Evolutionary conservation across 2,329 filamentous ascomycete species (phyloP).

Genomic region (Knufia fluminis): DNA sequence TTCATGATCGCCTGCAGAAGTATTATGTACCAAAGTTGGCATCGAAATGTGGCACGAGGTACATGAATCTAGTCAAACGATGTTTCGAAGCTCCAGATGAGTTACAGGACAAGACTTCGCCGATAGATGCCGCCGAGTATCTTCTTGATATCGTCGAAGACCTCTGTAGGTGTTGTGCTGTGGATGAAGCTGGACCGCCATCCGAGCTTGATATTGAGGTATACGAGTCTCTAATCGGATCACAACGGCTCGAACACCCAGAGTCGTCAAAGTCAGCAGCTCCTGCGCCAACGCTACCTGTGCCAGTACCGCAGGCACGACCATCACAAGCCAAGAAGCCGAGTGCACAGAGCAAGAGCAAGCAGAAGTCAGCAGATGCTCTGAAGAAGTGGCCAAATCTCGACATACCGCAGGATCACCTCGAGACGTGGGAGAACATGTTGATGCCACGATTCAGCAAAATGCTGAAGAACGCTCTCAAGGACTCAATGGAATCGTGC

Average conservation of each 20-base stretch:
- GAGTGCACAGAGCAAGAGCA: not conserved
- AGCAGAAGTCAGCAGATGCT: slow-evolving; percentile 12
- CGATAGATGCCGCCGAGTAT: slow-evolving; percentile 20
- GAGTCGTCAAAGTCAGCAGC: not conserved
- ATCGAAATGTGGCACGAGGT: slow-evolving; percentile 54
- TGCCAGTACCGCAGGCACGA: not conserved
- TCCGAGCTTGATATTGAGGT: slow-evolving; percentile 20
- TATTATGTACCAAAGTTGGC: slow-evolving; percentile 54
- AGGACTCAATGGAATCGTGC: slow-evolving; percentile 51
- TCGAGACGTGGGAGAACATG: slow-evolving; percentile 50
- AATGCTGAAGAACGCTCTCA: slow-evolving; percentile 49
- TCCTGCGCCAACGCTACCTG: not conserved
- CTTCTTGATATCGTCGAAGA: slow-evolving; percentile 21
- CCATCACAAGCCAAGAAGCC: slow-evolving; percentile 4
- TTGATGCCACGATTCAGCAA: slow-evolving; percentile 50
- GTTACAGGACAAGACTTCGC: slow-evolving; percentile 18
- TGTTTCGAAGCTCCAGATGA: slow-evolving; percentile 48
- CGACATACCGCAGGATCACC: slow-evolving; percentile 46
- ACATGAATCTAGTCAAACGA: slow-evolving; percentile 53
- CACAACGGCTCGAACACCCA: slow-evolving; percentile 3
- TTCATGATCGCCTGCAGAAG: slow-evolving; percentile 55
- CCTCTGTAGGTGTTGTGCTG: slow-evolving; percentile 19
- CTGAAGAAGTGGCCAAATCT: slow-evolving; percentile 39
- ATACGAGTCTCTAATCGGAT: slow-evolving; percentile 19
- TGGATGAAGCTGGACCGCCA: slow-evolving; percentile 22